A percentile compares a stretch with the other conserved stretches of the same genome.
Evolutionary conservation across 306 rosid species (phyloP).

Genomic region (Cicer chorassanicum): DNA sequence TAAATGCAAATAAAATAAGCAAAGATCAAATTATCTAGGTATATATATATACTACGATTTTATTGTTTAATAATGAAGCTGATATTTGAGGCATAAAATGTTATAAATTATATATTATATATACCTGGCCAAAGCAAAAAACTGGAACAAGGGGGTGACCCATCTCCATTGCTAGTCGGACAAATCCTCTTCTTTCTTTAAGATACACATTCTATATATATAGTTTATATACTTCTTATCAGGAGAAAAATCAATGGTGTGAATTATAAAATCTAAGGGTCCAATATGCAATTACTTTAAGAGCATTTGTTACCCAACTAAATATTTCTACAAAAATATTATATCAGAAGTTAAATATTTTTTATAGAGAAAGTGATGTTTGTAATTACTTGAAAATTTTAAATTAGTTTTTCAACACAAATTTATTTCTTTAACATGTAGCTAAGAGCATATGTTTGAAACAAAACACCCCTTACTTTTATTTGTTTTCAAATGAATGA

Average conservation of each 20-base stretch:
- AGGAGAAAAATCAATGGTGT: not conserved
- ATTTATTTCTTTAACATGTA: no score
- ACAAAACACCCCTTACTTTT: no score
- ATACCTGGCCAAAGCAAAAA: constrained; percentile 92
- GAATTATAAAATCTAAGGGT: not conserved
- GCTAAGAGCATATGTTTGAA: no score
- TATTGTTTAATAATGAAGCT: not conserved
- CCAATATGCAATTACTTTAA: no score
- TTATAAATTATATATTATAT: constrained; percentile 8
- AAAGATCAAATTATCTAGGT: not conserved
- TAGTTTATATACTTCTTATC: not conserved
- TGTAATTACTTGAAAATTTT: no score
- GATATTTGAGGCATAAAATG: constrained; percentile 7
- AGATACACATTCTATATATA: constrained; percentile 66
- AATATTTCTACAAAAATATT: no score
- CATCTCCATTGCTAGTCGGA: constrained; percentile 77
- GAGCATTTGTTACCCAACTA: no score
- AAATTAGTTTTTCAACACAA: no score
- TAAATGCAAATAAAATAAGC: not conserved
- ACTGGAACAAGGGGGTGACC: constrained; percentile 86
- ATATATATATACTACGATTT: not conserved
- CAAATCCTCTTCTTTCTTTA: constrained; percentile 81
- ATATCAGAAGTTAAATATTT: no score
- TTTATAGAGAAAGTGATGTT: no score
- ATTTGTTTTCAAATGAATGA: no score